phyloP scores from a whole-genome alignment of 805 yeast genomes.

The Cyberlindnera americana region DNA sequence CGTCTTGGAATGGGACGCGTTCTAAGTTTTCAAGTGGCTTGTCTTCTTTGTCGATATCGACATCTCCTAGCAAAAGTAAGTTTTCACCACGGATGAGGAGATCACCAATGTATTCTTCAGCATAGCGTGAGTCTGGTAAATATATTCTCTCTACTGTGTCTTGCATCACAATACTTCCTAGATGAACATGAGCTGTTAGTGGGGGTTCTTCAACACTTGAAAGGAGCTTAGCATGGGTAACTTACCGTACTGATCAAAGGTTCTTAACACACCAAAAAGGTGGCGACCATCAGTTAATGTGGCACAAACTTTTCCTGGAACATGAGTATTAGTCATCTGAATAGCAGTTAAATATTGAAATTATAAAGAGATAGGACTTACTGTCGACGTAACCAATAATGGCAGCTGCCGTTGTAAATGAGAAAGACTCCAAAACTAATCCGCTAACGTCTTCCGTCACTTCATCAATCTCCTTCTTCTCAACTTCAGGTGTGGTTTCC shows the following conservation, averaged over 20 bases:
- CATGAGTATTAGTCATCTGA: too few species aligned
- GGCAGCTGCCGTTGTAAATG: constrained; percentile 89
- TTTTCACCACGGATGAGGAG: constrained; percentile 94
- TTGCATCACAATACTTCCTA: constrained; percentile 85
- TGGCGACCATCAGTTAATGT: constrained; percentile 86
- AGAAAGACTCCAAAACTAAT: constrained; percentile 71
- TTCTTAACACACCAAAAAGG: constrained; percentile 83
- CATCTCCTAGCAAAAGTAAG: constrained; percentile 89
- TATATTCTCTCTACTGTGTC: constrained; percentile 86
- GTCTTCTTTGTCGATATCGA: constrained; percentile 85
- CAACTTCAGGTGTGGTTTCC: constrained; percentile 15
- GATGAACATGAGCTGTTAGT: background rate
- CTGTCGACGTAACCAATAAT: constrained; percentile 82
- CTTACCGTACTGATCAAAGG: constrained; percentile 84
- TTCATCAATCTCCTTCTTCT: constrained; percentile 21
- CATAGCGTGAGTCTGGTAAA: constrained; percentile 55
- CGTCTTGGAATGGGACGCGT: constrained; percentile 59
- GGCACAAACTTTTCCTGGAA: constrained; percentile 63
- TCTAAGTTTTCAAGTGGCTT: constrained; percentile 53
- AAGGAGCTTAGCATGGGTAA: too few species aligned
- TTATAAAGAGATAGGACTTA: too few species aligned
- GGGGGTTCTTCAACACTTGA: too few species aligned
- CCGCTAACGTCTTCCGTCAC: constrained; percentile 44
- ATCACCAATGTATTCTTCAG: constrained; percentile 75
- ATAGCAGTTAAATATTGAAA: too few species aligned